Conservation (phyloP, 257 asterid species). For the Salvia hispanica region DNA sequence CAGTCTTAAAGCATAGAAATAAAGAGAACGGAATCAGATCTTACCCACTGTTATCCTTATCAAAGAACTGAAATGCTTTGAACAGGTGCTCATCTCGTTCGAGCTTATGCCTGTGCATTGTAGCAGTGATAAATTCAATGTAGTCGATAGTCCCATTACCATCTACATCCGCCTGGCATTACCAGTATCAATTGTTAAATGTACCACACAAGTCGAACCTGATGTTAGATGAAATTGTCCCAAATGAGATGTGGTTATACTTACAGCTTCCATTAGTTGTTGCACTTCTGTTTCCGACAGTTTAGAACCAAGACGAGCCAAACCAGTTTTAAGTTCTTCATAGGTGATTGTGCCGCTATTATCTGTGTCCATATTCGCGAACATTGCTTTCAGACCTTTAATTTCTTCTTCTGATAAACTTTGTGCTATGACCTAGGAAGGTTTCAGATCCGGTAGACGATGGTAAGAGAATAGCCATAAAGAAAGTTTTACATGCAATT, state of each 20-base stretch:
- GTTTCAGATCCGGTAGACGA: constrained; percentile 9
- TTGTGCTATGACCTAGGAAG: constrained; percentile 77
- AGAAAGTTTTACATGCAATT: background rate
- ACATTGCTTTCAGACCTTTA: constrained; percentile 79
- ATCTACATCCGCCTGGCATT: constrained; percentile 61
- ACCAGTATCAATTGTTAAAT: constrained; percentile 17
- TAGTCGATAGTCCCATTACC: constrained; percentile 66
- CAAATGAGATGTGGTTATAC: constrained; percentile 25
- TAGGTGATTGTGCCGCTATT: constrained; percentile 85
- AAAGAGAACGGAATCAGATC: constrained; percentile 5
- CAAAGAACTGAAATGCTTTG: constrained; percentile 57
- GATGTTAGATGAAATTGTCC: background rate
- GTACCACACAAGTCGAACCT: background rate
- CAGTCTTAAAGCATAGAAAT: background rate
- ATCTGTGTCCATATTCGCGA: constrained; percentile 76
- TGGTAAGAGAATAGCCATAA: background rate
- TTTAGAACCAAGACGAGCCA: constrained; percentile 87
- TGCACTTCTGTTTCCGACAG: constrained; percentile 75
- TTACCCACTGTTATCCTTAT: constrained; percentile 67
- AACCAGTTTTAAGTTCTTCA: constrained; percentile 80
- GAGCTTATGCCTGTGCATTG: constrained; percentile 68
- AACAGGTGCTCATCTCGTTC: constrained; percentile 62
- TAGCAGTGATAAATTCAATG: constrained; percentile 67
- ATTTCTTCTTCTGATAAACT: constrained; percentile 91
- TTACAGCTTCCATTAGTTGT: constrained; percentile 95